Percentiles rank a stretch among this genome's conserved stretches.
These are phyloP conservation scores for Deinandra increscens DNA, from an alignment of 129 eudicot species.

Conservation along the genomic window DNA sequence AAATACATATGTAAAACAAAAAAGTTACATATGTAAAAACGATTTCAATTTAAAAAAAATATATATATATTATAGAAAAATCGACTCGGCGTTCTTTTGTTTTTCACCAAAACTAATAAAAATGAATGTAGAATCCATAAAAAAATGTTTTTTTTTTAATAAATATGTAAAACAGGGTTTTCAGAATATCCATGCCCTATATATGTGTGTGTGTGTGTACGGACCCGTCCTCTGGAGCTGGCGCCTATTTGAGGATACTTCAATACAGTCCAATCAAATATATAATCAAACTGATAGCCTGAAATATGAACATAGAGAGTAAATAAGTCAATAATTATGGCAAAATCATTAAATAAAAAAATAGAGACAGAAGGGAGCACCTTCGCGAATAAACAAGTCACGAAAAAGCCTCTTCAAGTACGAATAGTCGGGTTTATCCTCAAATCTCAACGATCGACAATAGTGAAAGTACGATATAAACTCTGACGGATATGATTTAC, in stretches of 20 bases:
- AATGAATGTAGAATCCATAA: too few relatives aligned
- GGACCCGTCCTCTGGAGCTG: slow-evolving; percentile 78
- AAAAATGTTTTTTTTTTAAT: too few relatives aligned
- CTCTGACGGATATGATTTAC: slow-evolving; percentile 96
- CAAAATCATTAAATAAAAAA: neutral
- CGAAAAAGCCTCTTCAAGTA: slow-evolving; percentile 96
- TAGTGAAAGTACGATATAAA: slow-evolving; percentile 90
- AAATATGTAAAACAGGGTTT: too few relatives aligned
- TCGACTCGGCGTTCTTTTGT: too few relatives aligned
- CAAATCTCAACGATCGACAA: slow-evolving; percentile 91
- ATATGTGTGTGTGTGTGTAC: neutral
- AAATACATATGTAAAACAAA: too few relatives aligned
- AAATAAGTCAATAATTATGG: neutral
- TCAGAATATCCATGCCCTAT: too few relatives aligned
- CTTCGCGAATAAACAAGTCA: slow-evolving; percentile 94
- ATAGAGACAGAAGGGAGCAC: slow-evolving; percentile 22
- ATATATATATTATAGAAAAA: neutral
- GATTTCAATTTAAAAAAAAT: too few relatives aligned
- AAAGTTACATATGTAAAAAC: too few relatives aligned
- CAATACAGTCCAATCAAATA: slow-evolving; percentile 96
- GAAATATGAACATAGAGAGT: slow-evolving; percentile 14
- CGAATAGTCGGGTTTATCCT: slow-evolving; percentile 97
- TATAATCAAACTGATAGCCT: slow-evolving; percentile 98
- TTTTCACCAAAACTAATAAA: too few relatives aligned
- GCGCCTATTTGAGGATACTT: slow-evolving; percentile 96